Percentiles rank a stretch among this genome's conserved stretches.
phyloP scores from a whole-genome alignment of 2,329 filamentous ascomycete species.

The Metarhizium humberi region DNA sequence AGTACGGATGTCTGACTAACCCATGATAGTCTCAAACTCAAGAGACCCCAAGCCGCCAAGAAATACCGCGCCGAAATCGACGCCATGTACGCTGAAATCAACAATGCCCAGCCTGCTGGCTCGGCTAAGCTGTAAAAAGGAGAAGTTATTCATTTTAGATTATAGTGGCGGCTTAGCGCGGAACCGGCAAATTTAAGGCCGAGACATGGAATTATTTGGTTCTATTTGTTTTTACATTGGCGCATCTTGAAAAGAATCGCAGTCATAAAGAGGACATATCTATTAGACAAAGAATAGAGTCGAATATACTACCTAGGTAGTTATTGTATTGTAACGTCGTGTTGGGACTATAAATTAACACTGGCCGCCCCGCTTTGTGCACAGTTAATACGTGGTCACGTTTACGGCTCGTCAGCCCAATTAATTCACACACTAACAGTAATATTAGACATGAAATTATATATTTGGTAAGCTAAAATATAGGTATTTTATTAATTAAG shows the following conservation, averaged over 20 bases:
- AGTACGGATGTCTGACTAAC: conserved; percentile 9
- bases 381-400: too few species aligned
- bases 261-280: too few species aligned
- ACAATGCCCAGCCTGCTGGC: conserved; percentile 8
- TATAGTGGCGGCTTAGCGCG: not conserved
- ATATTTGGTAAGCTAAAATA: too few species aligned
- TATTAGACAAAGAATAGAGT: too few species aligned
- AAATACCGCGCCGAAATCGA: conserved; percentile 44
- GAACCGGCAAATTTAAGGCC: not conserved
- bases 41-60: conserved; percentile 46
- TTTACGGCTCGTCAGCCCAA: too few species aligned
- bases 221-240: not conserved
- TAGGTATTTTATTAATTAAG: too few species aligned
- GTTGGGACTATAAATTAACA: too few species aligned
- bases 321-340: too few species aligned
- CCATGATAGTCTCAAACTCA: conserved; percentile 44
- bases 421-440: too few species aligned
- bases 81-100: conserved; percentile 47
- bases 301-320: too few species aligned
- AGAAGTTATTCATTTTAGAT: not conserved
- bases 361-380: too few species aligned
- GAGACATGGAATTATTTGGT: not conserved
- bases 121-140: conserved; percentile 5
- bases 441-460: too few species aligned
- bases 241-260: not conserved